A percentile compares a stretch with the other conserved stretches of the same genome.
Conservation (phyloP, 257 asterid genomes). For the Scutellaria baicalensis region DNA sequence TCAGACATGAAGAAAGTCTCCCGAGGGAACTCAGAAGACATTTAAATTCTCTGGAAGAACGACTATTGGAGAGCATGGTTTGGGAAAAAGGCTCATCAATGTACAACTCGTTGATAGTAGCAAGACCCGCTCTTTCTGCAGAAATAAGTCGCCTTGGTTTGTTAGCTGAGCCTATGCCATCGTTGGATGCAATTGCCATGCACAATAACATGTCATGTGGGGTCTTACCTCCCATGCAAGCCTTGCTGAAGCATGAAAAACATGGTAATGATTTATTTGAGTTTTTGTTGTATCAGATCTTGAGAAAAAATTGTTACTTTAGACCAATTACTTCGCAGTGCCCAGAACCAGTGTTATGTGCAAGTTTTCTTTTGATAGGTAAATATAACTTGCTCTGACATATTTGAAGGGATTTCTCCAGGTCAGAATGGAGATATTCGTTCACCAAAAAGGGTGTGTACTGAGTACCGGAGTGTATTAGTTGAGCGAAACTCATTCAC, state of each 20-base stretch:
- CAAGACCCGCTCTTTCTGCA: slow-evolving; percentile 71
- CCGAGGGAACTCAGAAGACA: slow-evolving; percentile 97
- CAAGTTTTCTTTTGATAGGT: slow-evolving; percentile 8
- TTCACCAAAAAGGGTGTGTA: slow-evolving; percentile 79
- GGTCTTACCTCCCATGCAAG: slow-evolving; percentile 33
- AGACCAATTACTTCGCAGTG: background rate
- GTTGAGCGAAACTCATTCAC: slow-evolving; percentile 94
- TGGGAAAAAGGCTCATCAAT: slow-evolving; percentile 99
- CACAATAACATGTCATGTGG: slow-evolving; percentile 58
- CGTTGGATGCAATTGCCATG: slow-evolving; percentile 92
- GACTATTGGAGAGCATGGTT: slow-evolving; percentile 92
- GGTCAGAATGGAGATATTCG: slow-evolving; percentile 82
- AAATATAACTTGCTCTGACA: slow-evolving; percentile 3
- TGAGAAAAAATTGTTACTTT: background rate
- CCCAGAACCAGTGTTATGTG: background rate
- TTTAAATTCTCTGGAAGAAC: slow-evolving; percentile 90
- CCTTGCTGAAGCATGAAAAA: slow-evolving; percentile 51
- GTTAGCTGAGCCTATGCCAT: slow-evolving; percentile 97
- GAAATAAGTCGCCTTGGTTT: slow-evolving; percentile 84
- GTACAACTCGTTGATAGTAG: slow-evolving; percentile 91
- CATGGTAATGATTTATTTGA: slow-evolving; percentile 38
- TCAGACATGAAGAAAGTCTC: slow-evolving; percentile 93
- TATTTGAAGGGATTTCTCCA: slow-evolving; percentile 26
- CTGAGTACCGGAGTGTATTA: slow-evolving; percentile 75
- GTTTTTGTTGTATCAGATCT: background rate